phyloP scores from a whole-genome alignment of 176 grass and related monocot species.

The Oryza glumipatula region DNA sequence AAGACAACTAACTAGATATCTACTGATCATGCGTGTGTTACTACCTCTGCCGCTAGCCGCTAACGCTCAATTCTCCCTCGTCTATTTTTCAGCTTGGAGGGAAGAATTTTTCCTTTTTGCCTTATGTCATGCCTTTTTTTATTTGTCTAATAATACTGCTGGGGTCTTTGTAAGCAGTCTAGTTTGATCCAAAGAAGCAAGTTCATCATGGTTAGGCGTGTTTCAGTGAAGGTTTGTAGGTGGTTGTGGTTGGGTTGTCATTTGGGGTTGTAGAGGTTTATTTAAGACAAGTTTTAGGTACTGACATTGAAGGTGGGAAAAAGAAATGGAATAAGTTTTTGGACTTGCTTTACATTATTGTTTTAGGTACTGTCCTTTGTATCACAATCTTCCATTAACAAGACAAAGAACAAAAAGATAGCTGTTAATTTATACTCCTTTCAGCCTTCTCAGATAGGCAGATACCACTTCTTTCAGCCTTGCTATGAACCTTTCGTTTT shows the following conservation, averaged over 20 bases:
- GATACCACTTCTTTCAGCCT: constrained; percentile 4
- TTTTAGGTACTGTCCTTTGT: neutral
- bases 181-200: constrained; percentile 19
- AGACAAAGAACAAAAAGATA: constrained; percentile 11
- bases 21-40: neutral
- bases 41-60: neutral
- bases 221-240: neutral
- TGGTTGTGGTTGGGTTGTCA: constrained; percentile 23
- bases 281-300: constrained; percentile 33
- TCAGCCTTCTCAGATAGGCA: neutral
- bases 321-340: neutral
- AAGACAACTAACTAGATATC: constrained; percentile 18
- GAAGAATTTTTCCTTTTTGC: constrained; percentile 24
- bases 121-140: neutral
- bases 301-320: constrained; percentile 21
- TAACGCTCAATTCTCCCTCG: constrained; percentile 3
- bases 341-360: constrained; percentile 4
- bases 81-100: constrained; percentile 48
- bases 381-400: constrained; percentile 35
- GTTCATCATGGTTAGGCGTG: constrained; percentile 18
- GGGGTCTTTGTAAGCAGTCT: neutral
- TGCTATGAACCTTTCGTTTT: constrained; percentile 29
- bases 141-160: constrained; percentile 15
- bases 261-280: constrained; percentile 7
- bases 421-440: constrained; percentile 2